Evolutionary conservation across 176 grass and related monocot species (phyloP), one percentile per base, ranked within the genome.

Genomic region (Lolium multiflorum): DNA sequence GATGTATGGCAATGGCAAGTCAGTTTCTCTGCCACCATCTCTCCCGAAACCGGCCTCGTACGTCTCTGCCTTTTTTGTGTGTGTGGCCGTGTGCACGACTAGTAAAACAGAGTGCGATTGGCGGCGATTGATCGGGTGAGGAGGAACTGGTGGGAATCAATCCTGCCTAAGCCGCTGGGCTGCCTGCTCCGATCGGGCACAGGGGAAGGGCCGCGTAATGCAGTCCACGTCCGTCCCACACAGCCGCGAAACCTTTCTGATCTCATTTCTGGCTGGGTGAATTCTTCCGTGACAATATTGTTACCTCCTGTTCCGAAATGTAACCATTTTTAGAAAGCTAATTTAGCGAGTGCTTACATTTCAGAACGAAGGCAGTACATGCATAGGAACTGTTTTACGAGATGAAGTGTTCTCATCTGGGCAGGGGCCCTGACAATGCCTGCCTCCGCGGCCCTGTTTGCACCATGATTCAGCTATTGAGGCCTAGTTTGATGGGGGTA

Each of bases 211-310:
- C 14, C 51, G 8, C 1, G 54, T 17, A 56, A 56, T 56, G 54
- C 88, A 82, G 70, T 54, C 83, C 88, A 77, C 39, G 38, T 85
- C 60, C 35, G 20, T 21, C 56, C 82, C 82, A 89, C 57, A 57
- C 82, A 11, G 52, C 52, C 76, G 26, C 41, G 2, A 35, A 3
- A 35, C 31, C 31, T 35, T 35, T 35, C 2, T 28, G 1, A 28
- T 28, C 28, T 2, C 2, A n/a, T n/a, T n/a, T n/a, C n/a, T n/a
- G n/a, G n/a, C n/a, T n/a, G n/a, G n/a, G n/a, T n/a, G n/a, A n/a
- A 31, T 31, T 31, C 28, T 31, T 31, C 28, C 28, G 28, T 31
- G 28, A 31, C 28, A 31, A 31, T 31, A 31, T 31, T 31, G 28
- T 31, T 31, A 31, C 28, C 28, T 31, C 28, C 28, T 31, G 28